Base-by-base conservation (phyloP, 805 yeast species). In the Helenozyma rhizophorensis region DNA sequence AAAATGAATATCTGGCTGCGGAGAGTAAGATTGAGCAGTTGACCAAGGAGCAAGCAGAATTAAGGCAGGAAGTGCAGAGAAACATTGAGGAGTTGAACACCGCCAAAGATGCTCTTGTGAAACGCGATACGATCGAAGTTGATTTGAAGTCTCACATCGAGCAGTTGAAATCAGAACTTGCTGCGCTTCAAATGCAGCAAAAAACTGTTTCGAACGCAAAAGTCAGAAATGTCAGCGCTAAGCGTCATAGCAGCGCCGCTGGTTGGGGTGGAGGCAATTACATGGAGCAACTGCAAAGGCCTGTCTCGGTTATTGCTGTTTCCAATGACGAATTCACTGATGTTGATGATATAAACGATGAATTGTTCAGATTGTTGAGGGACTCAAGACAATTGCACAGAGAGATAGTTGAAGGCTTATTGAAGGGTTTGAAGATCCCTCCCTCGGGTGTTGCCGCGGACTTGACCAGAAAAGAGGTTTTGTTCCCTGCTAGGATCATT, bases 401-500 rank as follows among this genome's bases (percentile, higher is more conserved):
- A 39, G 97, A 90, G 59, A 83, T 87, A 30, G 82, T 88, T 19
- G 89, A 83, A 47, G 95, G 95, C 5, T 68, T 93, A 40, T 69
- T 93, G 53, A 83, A 79, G 65, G 89, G 87, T 9, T 71, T 90
- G 58, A 83, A 78, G 60, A 78, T 89, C 33, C 97, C 97, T 27
- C 77, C 80, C 23, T 82, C 95, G 14, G 83, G 87, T 39, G 86
- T 83, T 29, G 88, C 93, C 27, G 81, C 86, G 28, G 86, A 80
- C 50, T 68, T 87, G 43, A 79, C 89, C 11, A 76, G 86, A 54
- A 87, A 88, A 53, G 97, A 93, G 56, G 95, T 90, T 9, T 69
- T 93, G 34, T 93, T 88, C 78, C 98, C 98, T 17, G 93, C 97
- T 2, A 79, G 96, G 68, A 86, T 93, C 45, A 79, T 93, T 51